phyloP scores from a whole-genome alignment of 768 basidiomycete species.

The Leccinum broughii region DNA sequence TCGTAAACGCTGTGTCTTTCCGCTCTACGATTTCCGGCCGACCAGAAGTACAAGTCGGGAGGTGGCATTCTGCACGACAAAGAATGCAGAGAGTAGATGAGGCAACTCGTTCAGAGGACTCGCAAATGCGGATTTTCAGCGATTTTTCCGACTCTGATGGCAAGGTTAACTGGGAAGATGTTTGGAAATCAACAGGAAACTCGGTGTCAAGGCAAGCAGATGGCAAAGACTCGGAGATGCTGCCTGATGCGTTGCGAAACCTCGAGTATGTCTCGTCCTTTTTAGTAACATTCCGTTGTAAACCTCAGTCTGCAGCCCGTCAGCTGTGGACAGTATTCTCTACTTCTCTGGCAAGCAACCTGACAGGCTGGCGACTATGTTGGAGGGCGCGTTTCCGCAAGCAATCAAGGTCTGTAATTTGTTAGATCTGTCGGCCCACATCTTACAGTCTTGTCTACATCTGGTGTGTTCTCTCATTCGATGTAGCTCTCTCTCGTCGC shows the following conservation, averaged over 20 bases:
- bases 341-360: slow-evolving; percentile 60
- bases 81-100: slow-evolving; percentile 4
- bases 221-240: slow-evolving; percentile 1
- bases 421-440: neutral
- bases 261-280: slow-evolving; percentile 26
- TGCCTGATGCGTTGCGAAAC: slow-evolving; percentile 42
- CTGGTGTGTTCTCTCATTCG: neutral
- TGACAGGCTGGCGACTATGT: slow-evolving; percentile 51
- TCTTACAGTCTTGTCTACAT: slow-evolving; percentile 1
- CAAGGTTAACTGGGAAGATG: slow-evolving; percentile 48
- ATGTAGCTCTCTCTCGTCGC: slow-evolving; percentile 64
- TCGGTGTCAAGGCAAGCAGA: slow-evolving; percentile 2
- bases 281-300: neutral
- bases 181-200: slow-evolving; percentile 43
- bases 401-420: slow-evolving; percentile 49
- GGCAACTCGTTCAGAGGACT: neutral
- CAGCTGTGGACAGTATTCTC: slow-evolving; percentile 35
- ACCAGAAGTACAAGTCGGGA: slow-evolving; percentile 62
- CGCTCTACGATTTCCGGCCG: slow-evolving; percentile 64
- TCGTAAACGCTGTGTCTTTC: slow-evolving; percentile 47
- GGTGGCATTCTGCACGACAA: slow-evolving; percentile 62
- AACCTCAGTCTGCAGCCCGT: slow-evolving; percentile 18
- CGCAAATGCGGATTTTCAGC: slow-evolving; percentile 4
- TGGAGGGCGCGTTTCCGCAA: slow-evolving; percentile 40
- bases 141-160: slow-evolving; percentile 7